These are phyloP conservation scores for Globisporangium mamillatum DNA, from an alignment of 352 stramenopile species.

Conservation along the genomic window DNA sequence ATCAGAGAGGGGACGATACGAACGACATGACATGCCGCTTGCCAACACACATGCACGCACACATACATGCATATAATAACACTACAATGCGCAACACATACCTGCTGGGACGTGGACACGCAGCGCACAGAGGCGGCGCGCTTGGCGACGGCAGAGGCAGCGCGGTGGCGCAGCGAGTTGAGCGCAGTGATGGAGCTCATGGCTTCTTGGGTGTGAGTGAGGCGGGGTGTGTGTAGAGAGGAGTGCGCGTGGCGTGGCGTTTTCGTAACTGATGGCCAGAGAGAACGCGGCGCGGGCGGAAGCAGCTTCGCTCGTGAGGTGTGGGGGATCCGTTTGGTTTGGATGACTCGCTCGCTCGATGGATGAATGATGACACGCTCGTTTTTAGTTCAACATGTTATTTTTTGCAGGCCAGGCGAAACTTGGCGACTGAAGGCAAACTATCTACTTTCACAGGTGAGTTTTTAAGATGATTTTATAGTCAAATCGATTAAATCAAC, in stretches of 20 bases:
- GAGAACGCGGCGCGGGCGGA: neutral
- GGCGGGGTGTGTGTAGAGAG: neutral
- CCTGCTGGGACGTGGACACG: slow-evolving; percentile 43
- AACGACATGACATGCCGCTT: neutral
- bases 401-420: neutral
- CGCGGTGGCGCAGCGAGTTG: slow-evolving; percentile 5
- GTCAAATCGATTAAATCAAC: neutral
- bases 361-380: slow-evolving; percentile 8
- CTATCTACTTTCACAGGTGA: neutral
- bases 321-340: neutral
- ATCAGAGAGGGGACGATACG: neutral
- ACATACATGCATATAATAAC: neutral
- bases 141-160: slow-evolving; percentile 9
- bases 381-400: slow-evolving; percentile 12
- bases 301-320: neutral
- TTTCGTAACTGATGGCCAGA: slow-evolving; percentile 7
- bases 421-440: neutral
- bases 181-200: slow-evolving; percentile 11
- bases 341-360: neutral
- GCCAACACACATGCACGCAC: slow-evolving; percentile 3
- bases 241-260: slow-evolving; percentile 5
- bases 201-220: neutral
- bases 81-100: slow-evolving; percentile 11
- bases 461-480: neutral
- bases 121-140: slow-evolving; percentile 21